phyloP scores from a whole-genome alignment of 2,329 filamentous ascomycete genomes.

The Sporothrix brunneoviolacea region DNA sequence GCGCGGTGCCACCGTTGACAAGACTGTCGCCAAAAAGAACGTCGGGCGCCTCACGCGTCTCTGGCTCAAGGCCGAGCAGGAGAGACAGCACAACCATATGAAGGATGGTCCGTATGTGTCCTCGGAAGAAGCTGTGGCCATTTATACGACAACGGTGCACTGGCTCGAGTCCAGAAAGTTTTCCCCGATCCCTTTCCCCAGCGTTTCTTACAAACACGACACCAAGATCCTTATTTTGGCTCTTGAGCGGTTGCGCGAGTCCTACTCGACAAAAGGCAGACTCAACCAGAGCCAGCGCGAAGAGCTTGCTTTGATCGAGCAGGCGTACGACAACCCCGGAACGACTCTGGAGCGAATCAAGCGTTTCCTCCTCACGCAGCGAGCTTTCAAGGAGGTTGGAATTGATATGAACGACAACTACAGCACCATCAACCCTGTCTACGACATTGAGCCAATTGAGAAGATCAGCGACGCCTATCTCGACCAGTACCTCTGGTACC shows the following conservation, averaged over 20 bases:
- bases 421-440: constrained; percentile 97
- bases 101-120: constrained; percentile 98
- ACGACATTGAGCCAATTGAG: constrained; percentile 97
- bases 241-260: constrained; percentile 84
- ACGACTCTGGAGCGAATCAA: constrained; percentile 96
- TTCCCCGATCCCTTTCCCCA: constrained; percentile 96
- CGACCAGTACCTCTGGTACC: constrained; percentile 98
- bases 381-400: constrained; percentile 97
- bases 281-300: constrained; percentile 97
- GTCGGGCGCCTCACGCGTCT: constrained; percentile 87
- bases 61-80: constrained; percentile 97
- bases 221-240: constrained; percentile 97
- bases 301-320: constrained; percentile 91
- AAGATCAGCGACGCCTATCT: constrained; percentile 99
- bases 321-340: constrained; percentile 95
- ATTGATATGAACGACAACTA: constrained; percentile 99
- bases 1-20: constrained; percentile 93
- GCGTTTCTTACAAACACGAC: constrained; percentile 98
- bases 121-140: constrained; percentile 95
- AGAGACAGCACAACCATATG: constrained; percentile 98
- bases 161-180: constrained; percentile 99
- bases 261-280: constrained; percentile 94
- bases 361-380: constrained; percentile 90
- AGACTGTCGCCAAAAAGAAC: constrained; percentile 99
- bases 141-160: constrained; percentile 97